These are phyloP conservation scores for Desmodesmus armatus DNA, from an alignment of 139 green algal species.

Conservation along the genomic window DNA sequence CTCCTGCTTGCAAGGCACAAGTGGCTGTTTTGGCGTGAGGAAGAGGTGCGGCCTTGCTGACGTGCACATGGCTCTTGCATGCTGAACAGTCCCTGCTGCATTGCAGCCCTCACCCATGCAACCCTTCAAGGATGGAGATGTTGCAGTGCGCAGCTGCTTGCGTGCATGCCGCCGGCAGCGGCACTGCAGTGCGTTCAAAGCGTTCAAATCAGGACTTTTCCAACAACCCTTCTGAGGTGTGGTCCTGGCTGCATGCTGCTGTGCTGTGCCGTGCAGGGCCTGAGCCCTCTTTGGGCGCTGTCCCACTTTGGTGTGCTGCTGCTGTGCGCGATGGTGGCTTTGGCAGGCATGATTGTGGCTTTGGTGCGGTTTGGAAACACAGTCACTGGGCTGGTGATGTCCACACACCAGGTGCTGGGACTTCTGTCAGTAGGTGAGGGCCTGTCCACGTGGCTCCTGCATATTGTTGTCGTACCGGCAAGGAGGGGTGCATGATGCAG, in stretches of 20 bases:
- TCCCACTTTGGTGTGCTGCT: background rate
- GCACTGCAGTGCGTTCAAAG: background rate
- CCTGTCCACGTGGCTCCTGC: background rate
- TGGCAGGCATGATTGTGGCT: conserved; percentile 36
- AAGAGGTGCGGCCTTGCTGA: background rate
- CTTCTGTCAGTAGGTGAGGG: conserved; percentile 17
- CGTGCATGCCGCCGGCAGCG: background rate
- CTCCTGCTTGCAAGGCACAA: conserved; percentile 12
- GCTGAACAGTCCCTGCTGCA: background rate
- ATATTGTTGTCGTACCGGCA: background rate
- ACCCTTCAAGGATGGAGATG: background rate
- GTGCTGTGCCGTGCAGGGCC: too few species aligned
- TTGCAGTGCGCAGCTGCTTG: background rate
- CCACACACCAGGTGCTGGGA: conserved; percentile 2
- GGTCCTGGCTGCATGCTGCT: background rate
- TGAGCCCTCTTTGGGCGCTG: background rate
- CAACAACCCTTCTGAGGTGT: background rate
- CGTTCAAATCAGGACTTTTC: background rate
- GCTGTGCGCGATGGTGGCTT: background rate
- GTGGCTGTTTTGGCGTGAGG: conserved; percentile 12
- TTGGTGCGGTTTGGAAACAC: conserved; percentile 21
- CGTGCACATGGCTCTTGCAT: background rate
- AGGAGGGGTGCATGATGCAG: background rate
- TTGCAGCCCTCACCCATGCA: too few species aligned
- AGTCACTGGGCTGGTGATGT: background rate